Conservation (phyloP, 805 yeast species). For the Ogataea glucozyma region DNA sequence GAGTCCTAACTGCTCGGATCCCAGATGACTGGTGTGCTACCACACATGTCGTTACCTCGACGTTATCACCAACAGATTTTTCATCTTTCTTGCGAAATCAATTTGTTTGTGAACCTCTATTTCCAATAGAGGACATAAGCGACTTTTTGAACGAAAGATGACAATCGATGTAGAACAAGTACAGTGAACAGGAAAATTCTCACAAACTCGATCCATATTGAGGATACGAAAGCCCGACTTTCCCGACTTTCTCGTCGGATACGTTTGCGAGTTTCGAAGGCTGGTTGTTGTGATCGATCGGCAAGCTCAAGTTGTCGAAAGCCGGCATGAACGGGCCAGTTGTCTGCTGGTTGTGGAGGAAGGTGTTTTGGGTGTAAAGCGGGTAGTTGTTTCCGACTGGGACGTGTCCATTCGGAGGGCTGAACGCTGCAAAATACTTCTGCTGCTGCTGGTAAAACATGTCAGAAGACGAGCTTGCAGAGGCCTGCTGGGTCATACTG, state of each 20-base stretch:
- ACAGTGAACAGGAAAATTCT: neutral
- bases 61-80: neutral
- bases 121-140: constrained; percentile 1
- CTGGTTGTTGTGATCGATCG: neutral
- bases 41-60: no score
- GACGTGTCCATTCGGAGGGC: neutral
- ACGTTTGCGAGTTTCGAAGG: neutral
- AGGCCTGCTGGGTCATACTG: neutral
- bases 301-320: neutral
- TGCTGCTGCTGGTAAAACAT: constrained; percentile 6
- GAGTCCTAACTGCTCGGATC: no score
- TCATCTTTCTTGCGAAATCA: neutral
- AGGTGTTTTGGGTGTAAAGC: neutral
- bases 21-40: no score
- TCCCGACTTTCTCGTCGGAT: constrained; percentile 1
- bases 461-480: neutral
- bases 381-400: constrained; percentile 1
- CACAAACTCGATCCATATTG: constrained; percentile 6
- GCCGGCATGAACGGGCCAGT: neutral
- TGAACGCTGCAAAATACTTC: constrained; percentile 5
- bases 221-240: no score
- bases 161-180: neutral
- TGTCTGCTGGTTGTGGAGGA: neutral
- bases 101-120: neutral
- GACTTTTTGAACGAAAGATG: constrained; percentile 1